A percentile compares a stretch with the other conserved stretches of the same genome.
Evolutionary conservation across 306 rosid genomes (phyloP).

Genomic region (Prunus padus): DNA sequence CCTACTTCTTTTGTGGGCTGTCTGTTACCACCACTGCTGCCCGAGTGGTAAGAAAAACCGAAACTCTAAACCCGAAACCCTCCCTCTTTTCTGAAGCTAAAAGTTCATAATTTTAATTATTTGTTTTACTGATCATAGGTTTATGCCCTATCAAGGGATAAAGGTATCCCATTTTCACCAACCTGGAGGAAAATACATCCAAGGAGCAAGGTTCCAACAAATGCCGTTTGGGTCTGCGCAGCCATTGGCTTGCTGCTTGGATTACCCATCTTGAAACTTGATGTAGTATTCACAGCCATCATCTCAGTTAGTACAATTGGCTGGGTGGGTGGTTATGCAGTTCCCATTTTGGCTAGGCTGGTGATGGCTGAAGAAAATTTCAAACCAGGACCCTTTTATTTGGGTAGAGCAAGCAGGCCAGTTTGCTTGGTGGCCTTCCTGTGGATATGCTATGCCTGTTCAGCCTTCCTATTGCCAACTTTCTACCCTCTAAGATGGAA

Average conservation of each 20-base stretch:
- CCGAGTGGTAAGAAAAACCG: conserved; percentile 17
- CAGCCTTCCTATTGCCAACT: conserved; percentile 25
- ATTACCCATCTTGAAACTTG: conserved; percentile 29
- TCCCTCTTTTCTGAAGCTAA: neutral
- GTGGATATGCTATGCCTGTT: conserved; percentile 28
- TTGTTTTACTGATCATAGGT: neutral
- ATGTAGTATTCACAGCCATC: conserved; percentile 22
- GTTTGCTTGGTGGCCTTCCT: conserved; percentile 27
- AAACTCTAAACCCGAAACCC: neutral
- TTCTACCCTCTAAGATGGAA: conserved; percentile 16
- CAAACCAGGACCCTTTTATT: conserved; percentile 30
- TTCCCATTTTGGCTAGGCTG: conserved; percentile 27
- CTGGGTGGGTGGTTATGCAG: conserved; percentile 25
- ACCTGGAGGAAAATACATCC: conserved; percentile 22
- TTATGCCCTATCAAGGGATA: conserved; percentile 27
- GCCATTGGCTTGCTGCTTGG: conserved; percentile 23
- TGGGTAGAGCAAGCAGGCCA: conserved; percentile 26
- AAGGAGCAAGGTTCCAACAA: conserved; percentile 23
- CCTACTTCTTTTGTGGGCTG: conserved; percentile 31
- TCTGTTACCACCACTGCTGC: conserved; percentile 23
- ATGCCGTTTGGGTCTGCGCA: conserved; percentile 32
- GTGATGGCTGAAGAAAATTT: conserved; percentile 27
- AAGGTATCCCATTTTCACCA: conserved; percentile 24
- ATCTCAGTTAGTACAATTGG: conserved; percentile 23
- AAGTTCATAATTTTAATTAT: neutral